Evolutionary conservation across 1,284 basidiomycete genomes (phyloP).

Genomic region (Stygiomarasmius scandens): DNA sequence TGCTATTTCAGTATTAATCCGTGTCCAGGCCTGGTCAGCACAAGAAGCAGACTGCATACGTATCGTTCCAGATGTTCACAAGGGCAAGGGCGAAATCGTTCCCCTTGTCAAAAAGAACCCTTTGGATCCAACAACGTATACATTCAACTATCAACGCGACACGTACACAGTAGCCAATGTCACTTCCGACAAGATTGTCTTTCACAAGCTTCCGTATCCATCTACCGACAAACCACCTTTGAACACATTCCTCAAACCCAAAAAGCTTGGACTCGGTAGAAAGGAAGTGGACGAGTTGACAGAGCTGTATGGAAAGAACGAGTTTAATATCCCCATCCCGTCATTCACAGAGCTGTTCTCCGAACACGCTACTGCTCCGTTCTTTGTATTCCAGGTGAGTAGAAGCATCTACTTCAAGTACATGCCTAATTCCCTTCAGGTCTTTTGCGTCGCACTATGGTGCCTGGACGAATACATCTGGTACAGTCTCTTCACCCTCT

Average conservation of each 20-base stretch:
- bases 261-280: conserved; percentile 34
- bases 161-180: conserved; percentile 79
- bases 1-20: conserved; percentile 3
- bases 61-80: conserved; percentile 84
- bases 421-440: conserved; percentile 89
- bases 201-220: conserved; percentile 89
- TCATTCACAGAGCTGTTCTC: conserved; percentile 60
- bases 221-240: conserved; percentile 77
- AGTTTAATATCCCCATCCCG: conserved; percentile 94
- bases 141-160: conserved; percentile 96
- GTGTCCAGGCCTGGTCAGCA: conserved; percentile 60
- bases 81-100: conserved; percentile 92
- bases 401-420: neutral
- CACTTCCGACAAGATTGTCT: conserved; percentile 44
- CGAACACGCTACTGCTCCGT: conserved; percentile 53
- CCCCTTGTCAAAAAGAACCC: conserved; percentile 67
- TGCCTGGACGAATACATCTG: conserved; percentile 98
- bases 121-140: conserved; percentile 65
- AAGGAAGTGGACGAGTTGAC: conserved; percentile 49
- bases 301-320: conserved; percentile 84
- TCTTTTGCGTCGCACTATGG: conserved; percentile 96
- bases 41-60: conserved; percentile 82
- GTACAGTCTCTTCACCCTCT: conserved; percentile 93
- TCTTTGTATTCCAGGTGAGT: conserved; percentile 80
- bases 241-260: conserved; percentile 64